These are phyloP conservation scores for Periconia digitata DNA, from an alignment of 2,329 filamentous ascomycete species.

Conservation along the genomic window DNA sequence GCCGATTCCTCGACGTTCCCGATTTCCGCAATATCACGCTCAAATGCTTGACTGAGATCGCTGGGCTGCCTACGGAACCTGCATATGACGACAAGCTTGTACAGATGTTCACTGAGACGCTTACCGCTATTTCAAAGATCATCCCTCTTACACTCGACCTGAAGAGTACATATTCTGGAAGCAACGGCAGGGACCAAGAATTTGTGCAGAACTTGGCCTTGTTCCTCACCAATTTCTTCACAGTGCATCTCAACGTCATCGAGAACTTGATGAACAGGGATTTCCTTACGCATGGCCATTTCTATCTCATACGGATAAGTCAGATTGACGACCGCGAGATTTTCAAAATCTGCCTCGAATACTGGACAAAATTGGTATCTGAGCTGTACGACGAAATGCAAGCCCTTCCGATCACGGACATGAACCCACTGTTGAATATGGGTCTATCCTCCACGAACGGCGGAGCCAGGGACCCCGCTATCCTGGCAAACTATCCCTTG, in stretches of 20 bases:
- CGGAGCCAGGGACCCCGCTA: slow-evolving; percentile 79
- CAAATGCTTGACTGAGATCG: slow-evolving; percentile 97
- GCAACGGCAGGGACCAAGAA: slow-evolving; percentile 91
- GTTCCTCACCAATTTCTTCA: slow-evolving; percentile 96
- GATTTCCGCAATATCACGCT: slow-evolving; percentile 97
- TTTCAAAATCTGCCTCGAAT: slow-evolving; percentile 98
- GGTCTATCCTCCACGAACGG: slow-evolving; percentile 69
- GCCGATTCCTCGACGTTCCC: slow-evolving; percentile 86
- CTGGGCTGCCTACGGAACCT: slow-evolving; percentile 81
- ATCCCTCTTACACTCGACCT: slow-evolving; percentile 89
- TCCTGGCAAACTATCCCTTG: slow-evolving; percentile 88
- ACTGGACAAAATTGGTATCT: slow-evolving; percentile 98
- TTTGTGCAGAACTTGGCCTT: slow-evolving; percentile 96
- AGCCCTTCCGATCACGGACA: slow-evolving; percentile 85
- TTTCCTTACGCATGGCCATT: slow-evolving; percentile 93
- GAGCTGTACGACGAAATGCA: slow-evolving; percentile 99
- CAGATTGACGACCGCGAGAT: slow-evolving; percentile 99
- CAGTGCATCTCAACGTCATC: slow-evolving; percentile 88
- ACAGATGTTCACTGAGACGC: slow-evolving; percentile 96
- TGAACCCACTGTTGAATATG: slow-evolving; percentile 86
- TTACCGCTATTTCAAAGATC: slow-evolving; percentile 89
- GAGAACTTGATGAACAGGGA: slow-evolving; percentile 95
- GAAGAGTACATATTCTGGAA: slow-evolving; percentile 86
- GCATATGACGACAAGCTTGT: slow-evolving; percentile 94
- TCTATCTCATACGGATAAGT: slow-evolving; percentile 96